phyloP scores from a whole-genome alignment of 768 basidiomycete species.

The Hemileccinum rubropunctum region DNA sequence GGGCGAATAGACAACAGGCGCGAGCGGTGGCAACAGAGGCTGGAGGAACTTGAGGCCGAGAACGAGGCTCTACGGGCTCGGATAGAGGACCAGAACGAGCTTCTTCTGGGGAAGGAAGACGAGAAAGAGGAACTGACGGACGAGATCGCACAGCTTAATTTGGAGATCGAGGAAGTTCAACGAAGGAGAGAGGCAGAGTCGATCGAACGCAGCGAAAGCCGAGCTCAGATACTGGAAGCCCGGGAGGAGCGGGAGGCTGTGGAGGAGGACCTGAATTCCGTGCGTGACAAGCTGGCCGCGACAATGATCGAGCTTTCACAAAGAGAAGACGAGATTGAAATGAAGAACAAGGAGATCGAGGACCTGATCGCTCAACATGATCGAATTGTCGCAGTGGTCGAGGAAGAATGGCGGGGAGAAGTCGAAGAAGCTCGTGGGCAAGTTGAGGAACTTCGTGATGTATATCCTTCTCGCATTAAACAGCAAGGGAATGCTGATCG shows the following conservation, averaged over 20 bases:
- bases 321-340: conserved; percentile 83
- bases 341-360: conserved; percentile 73
- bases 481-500: neutral
- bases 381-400: conserved; percentile 67
- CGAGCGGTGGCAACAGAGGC: conserved; percentile 44
- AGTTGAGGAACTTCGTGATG: conserved; percentile 76
- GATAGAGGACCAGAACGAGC: conserved; percentile 57
- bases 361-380: conserved; percentile 75
- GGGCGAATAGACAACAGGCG: conserved; percentile 40
- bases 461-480: conserved; percentile 31
- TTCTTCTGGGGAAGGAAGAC: conserved; percentile 57
- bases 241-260: conserved; percentile 72
- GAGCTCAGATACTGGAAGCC: conserved; percentile 68
- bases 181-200: conserved; percentile 60
- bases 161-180: conserved; percentile 67
- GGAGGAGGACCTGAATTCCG: conserved; percentile 73
- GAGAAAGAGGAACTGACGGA: conserved; percentile 72
- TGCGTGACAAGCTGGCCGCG: conserved; percentile 76
- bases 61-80: conserved; percentile 58
- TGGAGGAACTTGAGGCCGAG: conserved; percentile 60
- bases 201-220: conserved; percentile 69
- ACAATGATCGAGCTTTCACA: conserved; percentile 80
- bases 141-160: conserved; percentile 56
- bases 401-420: conserved; percentile 86
- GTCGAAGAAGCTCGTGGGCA: conserved; percentile 77